phyloP scores from a whole-genome alignment of 768 basidiomycete genomes.

The Hypsizygus marmoreus region DNA sequence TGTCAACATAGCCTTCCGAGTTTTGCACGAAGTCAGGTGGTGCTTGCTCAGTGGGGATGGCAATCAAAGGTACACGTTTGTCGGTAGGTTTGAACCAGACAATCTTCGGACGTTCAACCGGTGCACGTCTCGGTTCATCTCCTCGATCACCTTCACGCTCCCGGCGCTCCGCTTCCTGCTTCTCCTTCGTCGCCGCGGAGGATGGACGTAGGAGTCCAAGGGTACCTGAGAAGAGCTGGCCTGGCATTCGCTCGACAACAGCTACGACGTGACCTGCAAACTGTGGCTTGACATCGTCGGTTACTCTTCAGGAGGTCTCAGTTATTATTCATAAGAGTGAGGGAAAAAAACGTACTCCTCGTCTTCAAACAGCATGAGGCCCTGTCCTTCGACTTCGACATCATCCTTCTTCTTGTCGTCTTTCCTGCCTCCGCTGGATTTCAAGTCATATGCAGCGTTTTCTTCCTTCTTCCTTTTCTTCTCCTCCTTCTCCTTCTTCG shows the following conservation, averaged over 20 bases:
- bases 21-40: slow-evolving; percentile 95
- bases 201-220: slow-evolving; percentile 94
- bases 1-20: slow-evolving; percentile 87
- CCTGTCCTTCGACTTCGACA: slow-evolving; percentile 99
- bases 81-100: slow-evolving; percentile 99
- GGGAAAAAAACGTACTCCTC: slow-evolving; percentile 68
- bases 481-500: slow-evolving; percentile 99
- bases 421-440: slow-evolving; percentile 72
- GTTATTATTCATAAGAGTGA: slow-evolving; percentile 3
- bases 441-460: slow-evolving; percentile 91
- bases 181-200: slow-evolving; percentile 97
- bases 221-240: slow-evolving; percentile 97
- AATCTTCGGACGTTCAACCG: slow-evolving; percentile 93
- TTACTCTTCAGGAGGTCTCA: slow-evolving; percentile 59
- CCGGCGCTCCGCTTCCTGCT: slow-evolving; percentile 95
- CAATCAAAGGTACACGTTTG: slow-evolving; percentile 97
- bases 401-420: slow-evolving; percentile 99
- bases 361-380: slow-evolving; percentile 94
- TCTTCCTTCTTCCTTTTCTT: slow-evolving; percentile 99
- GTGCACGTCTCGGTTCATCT: slow-evolving; percentile 76
- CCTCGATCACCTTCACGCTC: slow-evolving; percentile 95
- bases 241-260: slow-evolving; percentile 99
- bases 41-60: slow-evolving; percentile 98
- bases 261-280: slow-evolving; percentile 99
- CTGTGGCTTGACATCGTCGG: slow-evolving; percentile 96